phyloP scores from a whole-genome alignment of 2,329 filamentous ascomycete genomes.

The Colletotrichum sp. region DNA sequence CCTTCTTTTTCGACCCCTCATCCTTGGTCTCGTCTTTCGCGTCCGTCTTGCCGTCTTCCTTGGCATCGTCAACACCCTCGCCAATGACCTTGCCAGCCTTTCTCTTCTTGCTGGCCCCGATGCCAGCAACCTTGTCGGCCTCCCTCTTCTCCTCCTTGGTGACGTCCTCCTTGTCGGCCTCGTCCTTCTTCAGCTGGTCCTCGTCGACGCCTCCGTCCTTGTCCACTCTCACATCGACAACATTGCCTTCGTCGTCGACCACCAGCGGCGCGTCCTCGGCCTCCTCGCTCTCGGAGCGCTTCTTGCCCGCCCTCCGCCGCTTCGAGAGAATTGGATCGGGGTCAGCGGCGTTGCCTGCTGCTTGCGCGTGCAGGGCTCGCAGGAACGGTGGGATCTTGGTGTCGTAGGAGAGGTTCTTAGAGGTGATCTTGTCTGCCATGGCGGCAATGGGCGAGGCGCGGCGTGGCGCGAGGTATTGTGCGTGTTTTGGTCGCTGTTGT shows the following conservation, averaged over 20 bases:
- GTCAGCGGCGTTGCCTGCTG: conserved; percentile 50
- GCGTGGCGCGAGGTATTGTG: conserved; percentile 14
- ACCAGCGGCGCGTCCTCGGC: conserved; percentile 80
- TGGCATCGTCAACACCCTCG: conserved; percentile 30
- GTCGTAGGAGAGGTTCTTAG: conserved; percentile 74
- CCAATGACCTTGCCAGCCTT: conserved; percentile 59
- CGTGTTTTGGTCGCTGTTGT: not conserved
- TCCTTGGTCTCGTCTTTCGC: not conserved
- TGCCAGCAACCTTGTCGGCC: conserved; percentile 40
- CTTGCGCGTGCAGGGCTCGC: conserved; percentile 58
- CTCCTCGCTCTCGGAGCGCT: conserved; percentile 68
- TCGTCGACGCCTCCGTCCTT: conserved; percentile 47
- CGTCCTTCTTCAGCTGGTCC: conserved; percentile 30
- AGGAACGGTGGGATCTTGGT: conserved; percentile 65
- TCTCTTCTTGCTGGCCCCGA: conserved; percentile 57
- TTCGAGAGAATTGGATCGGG: conserved; percentile 59
- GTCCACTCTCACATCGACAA: conserved; percentile 55
- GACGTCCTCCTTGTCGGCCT: conserved; percentile 27
- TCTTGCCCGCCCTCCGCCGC: conserved; percentile 55
- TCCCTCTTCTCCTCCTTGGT: conserved; percentile 30
- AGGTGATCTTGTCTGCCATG: conserved; percentile 67
- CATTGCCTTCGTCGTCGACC: conserved; percentile 75
- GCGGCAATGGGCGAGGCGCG: conserved; percentile 18
- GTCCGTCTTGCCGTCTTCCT: not conserved
- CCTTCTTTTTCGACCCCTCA: conserved; percentile 26